Evolutionary conservation across 257 asterid species (phyloP).

Genomic region (Solanum clarkiae): DNA sequence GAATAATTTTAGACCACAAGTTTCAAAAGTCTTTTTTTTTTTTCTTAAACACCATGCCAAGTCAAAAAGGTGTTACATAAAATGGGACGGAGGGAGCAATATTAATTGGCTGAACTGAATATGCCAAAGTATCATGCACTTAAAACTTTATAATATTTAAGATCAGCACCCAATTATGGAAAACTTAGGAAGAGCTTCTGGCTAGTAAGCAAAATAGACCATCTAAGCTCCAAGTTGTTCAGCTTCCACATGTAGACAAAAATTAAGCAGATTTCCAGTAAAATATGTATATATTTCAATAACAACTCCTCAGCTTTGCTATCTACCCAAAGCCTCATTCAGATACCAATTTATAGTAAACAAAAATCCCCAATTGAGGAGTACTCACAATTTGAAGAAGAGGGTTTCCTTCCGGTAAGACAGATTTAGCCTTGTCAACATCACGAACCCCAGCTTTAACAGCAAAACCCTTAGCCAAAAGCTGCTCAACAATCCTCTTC

Average conservation of each 20-base stretch:
- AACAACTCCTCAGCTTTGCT: not conserved
- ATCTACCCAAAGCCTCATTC: not conserved
- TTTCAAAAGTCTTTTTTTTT: too few species aligned
- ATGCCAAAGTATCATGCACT: not conserved
- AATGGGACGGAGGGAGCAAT: not conserved
- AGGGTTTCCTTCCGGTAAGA: slow-evolving; percentile 44
- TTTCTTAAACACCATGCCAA: too few species aligned
- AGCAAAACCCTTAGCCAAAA: slow-evolving; percentile 74
- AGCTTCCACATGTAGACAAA: not conserved
- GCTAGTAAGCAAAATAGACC: not conserved
- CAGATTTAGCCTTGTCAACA: slow-evolving; percentile 65
- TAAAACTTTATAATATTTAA: not conserved
- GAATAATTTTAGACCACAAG: too few species aligned
- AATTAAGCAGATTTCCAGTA: not conserved
- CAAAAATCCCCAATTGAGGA: not conserved
- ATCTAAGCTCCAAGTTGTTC: not conserved
- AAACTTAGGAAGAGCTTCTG: not conserved
- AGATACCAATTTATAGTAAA: too few species aligned
- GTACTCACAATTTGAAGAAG: slow-evolving; percentile 68
- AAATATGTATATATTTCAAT: not conserved
- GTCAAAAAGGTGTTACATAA: too few species aligned
- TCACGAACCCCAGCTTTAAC: slow-evolving; percentile 93
- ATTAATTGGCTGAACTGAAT: not conserved
- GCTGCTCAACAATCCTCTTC: slow-evolving; percentile 87
- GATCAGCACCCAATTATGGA: not conserved